These are phyloP conservation scores for Thielaviopsis punctulata DNA, from an alignment of 2,329 filamentous ascomycete species.

Conservation along the genomic window DNA sequence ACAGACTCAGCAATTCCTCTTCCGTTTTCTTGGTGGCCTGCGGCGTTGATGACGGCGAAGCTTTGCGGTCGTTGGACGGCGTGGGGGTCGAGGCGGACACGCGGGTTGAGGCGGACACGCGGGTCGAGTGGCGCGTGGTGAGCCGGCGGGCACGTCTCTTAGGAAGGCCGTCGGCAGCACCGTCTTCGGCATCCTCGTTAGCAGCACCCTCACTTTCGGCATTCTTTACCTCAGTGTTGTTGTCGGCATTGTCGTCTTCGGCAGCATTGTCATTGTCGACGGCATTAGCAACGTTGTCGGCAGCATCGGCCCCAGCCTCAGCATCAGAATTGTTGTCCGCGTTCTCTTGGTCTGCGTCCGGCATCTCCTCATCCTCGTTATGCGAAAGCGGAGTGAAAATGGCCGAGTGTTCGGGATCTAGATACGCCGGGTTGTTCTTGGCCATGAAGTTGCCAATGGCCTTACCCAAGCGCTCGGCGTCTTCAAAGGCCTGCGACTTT, in stretches of 20 bases:
- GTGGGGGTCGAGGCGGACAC: constrained; percentile 2
- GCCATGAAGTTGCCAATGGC: constrained; percentile 78
- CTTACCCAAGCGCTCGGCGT: constrained; percentile 76
- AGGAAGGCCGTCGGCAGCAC: background rate
- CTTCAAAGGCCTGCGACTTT: constrained; percentile 55
- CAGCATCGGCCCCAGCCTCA: too few species aligned
- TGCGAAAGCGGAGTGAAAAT: constrained; percentile 55
- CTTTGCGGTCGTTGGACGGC: constrained; percentile 1
- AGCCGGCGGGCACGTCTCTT: constrained; percentile 10
- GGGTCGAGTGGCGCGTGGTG: background rate
- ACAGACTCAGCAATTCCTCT: constrained; percentile 21
- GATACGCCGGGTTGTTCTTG: constrained; percentile 70
- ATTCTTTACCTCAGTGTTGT: constrained; percentile 12
- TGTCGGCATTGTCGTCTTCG: constrained; percentile 18
- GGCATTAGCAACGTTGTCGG: constrained; percentile 16
- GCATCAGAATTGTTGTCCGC: background rate
- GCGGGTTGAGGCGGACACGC: background rate
- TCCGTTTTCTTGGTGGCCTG: constrained; percentile 18
- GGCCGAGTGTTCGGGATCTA: constrained; percentile 47
- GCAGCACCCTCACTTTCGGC: background rate
- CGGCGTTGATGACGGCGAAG: background rate
- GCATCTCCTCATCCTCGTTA: constrained; percentile 24
- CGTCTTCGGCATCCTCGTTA: constrained; percentile 1
- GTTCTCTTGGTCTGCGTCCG: constrained; percentile 16
- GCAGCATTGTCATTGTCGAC: constrained; percentile 19